phyloP scores from a whole-genome alignment of 305 asterid species.

The Striga hermonthica region DNA sequence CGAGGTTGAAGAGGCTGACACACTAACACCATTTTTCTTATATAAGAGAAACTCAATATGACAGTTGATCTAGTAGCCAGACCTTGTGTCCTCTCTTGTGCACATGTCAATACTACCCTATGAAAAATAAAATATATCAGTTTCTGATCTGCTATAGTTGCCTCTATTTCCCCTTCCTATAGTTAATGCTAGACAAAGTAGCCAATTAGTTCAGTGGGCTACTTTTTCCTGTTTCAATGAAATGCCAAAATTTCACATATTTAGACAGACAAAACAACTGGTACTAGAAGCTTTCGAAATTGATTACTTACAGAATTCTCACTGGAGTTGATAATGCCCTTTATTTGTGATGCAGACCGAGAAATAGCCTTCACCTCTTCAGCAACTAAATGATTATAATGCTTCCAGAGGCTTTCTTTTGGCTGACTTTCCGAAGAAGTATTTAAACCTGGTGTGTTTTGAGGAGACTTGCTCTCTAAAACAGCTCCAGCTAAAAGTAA shows the following conservation, averaged over 20 bases:
- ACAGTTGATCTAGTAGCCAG: constrained; percentile 20
- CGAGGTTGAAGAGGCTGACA: constrained; percentile 23
- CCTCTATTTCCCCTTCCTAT: constrained; percentile 22
- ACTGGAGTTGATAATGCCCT: constrained; percentile 42
- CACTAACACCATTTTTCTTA: background rate
- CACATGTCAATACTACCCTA: constrained; percentile 20
- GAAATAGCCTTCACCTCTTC: constrained; percentile 92
- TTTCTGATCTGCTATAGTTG: constrained; percentile 24
- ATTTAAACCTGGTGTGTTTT: constrained; percentile 41
- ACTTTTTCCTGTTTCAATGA: constrained; percentile 18
- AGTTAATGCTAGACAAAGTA: constrained; percentile 25
- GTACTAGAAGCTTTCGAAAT: constrained; percentile 23
- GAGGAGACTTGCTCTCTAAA: constrained; percentile 45
- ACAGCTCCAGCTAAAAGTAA: constrained; percentile 71
- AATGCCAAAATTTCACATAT: constrained; percentile 23
- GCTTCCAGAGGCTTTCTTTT: constrained; percentile 52
- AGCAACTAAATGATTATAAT: constrained; percentile 58
- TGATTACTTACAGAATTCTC: constrained; percentile 54
- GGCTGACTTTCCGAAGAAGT: constrained; percentile 49
- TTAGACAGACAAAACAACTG: constrained; percentile 17
- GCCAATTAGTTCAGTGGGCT: constrained; percentile 4
- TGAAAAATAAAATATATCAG: constrained; percentile 21
- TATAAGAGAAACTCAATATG: constrained; percentile 2
- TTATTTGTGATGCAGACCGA: constrained; percentile 61
- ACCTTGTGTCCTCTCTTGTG: constrained; percentile 21